Base-by-base conservation (phyloP, 1,284 basidiomycete species). In the Limonomyces culmigenus region DNA sequence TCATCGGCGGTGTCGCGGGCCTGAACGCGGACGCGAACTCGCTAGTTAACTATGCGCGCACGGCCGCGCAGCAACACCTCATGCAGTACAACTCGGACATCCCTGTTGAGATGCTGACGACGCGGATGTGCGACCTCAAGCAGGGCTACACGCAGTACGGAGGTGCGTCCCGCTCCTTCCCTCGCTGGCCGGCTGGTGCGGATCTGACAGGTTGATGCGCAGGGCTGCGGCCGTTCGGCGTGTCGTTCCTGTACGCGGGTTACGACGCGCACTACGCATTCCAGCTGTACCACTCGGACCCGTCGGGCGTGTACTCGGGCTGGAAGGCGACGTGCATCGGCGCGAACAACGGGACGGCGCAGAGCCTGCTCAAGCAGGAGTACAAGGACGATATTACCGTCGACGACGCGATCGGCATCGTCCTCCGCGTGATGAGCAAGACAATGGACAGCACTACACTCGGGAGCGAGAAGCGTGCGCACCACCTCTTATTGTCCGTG, bases 241-340 rank as follows among this genome's bases (percentile, higher is more conserved):
- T 98, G 14, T 93, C 91, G 19, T 66, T 98, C 37, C 72, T 98
- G 33, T 97, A 97, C 47, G 91, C 93, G 12, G 93, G 93, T 25
- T 91, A 91, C 54, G 95, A 98, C 60, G 77, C 88, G 35, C 86
- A 96, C 52, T 89, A 97, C 58, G 63, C 79, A 39, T 97, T 98
- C 73, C 93, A 98, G 56, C 72, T 98, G 19, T 98, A 98, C 65
- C 91, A 96, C 56, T 93, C 89, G 12, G 93, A 98, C 56, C 93
- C 95, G 2, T 95, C 89, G 33, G 93, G 93, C 11, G 98, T 98
- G 63, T 98, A 97, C 59, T 88, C 84, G 0, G 93, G 95, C 11
- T 98, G 93, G 95, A 97, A 97, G 58, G 93, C 93, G 33, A 96
- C 92, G 4, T 96, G 89, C 54, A 89, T 97, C 47, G 93, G 93